Conservation (phyloP, 352 stramenopile genomes). For the Phytophthora europaea region DNA sequence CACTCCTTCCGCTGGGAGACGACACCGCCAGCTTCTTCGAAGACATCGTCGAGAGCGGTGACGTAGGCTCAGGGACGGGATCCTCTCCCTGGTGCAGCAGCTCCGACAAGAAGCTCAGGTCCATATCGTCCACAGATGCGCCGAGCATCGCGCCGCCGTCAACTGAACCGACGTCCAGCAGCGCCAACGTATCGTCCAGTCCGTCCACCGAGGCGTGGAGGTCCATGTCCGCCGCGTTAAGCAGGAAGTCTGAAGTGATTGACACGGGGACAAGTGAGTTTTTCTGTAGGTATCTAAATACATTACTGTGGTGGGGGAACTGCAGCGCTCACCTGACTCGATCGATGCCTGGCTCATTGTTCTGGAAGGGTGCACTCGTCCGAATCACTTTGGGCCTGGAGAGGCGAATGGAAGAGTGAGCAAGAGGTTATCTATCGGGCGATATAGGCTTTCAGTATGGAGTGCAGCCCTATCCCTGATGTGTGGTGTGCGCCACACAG, state of each 20-base stretch:
- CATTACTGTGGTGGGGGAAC: too few species aligned
- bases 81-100: constrained; percentile 35
- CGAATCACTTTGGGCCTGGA: neutral
- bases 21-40: constrained; percentile 20
- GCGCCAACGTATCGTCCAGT: constrained; percentile 32
- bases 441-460: constrained; percentile 4
- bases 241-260: constrained; percentile 24
- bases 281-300: too few species aligned
- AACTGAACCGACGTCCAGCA: constrained; percentile 24
- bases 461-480: neutral
- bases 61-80: constrained; percentile 28
- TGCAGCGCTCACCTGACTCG: constrained; percentile 17
- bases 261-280: neutral
- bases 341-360: constrained; percentile 29
- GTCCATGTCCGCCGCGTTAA: constrained; percentile 31
- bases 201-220: constrained; percentile 26
- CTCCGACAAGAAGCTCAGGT: constrained; percentile 43
- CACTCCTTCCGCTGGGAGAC: constrained; percentile 34
- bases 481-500: constrained; percentile 5
- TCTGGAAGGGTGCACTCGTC: constrained; percentile 5
- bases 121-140: constrained; percentile 36
- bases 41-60: constrained; percentile 24
- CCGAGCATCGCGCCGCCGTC: constrained; percentile 18
- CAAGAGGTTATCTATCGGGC: neutral
- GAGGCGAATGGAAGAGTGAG: constrained; percentile 22